Conservation (phyloP, 2,329 filamentous ascomycete genomes). For the Lachnellula subtilissima region DNA sequence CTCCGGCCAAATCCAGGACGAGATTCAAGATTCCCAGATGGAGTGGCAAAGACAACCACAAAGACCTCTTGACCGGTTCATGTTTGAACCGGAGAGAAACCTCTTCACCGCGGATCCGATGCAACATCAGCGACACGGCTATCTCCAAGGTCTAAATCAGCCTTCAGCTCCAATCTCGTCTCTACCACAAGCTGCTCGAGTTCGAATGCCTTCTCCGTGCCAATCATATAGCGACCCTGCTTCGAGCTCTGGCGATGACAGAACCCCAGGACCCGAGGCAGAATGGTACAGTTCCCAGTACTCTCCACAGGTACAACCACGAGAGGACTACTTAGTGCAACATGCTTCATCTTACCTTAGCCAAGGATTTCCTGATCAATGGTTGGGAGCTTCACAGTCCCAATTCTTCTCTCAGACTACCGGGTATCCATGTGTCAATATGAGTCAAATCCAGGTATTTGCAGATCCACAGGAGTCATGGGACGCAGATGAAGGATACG, state of each 20-base stretch:
- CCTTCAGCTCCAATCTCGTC: constrained; percentile 13
- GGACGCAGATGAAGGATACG: constrained; percentile 12
- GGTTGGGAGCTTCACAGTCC: not conserved
- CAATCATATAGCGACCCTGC: constrained; percentile 20
- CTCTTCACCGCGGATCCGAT: constrained; percentile 12
- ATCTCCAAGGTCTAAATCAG: not conserved
- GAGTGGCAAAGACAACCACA: constrained; percentile 8
- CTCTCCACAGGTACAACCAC: constrained; percentile 3
- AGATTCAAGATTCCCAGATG: not conserved
- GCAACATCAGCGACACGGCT: constrained; percentile 1
- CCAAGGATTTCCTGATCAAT: constrained; percentile 10
- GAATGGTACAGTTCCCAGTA: constrained; percentile 20
- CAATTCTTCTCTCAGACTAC: constrained; percentile 1
- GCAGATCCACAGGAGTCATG: constrained; percentile 20
- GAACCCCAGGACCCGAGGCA: constrained; percentile 18
- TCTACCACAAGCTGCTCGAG: constrained; percentile 12
- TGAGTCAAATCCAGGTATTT: constrained; percentile 26
- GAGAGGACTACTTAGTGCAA: constrained; percentile 12
- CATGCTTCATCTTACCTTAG: constrained; percentile 2
- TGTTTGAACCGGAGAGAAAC: constrained; percentile 13
- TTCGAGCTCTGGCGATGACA: constrained; percentile 18
- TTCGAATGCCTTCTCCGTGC: constrained; percentile 21
- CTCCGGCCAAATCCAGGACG: constrained; percentile 1
- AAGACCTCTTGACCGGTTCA: constrained; percentile 18
- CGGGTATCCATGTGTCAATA: constrained; percentile 19